Conservation (phyloP, 202 grass and related monocot species). For the Musa balbisiana region DNA sequence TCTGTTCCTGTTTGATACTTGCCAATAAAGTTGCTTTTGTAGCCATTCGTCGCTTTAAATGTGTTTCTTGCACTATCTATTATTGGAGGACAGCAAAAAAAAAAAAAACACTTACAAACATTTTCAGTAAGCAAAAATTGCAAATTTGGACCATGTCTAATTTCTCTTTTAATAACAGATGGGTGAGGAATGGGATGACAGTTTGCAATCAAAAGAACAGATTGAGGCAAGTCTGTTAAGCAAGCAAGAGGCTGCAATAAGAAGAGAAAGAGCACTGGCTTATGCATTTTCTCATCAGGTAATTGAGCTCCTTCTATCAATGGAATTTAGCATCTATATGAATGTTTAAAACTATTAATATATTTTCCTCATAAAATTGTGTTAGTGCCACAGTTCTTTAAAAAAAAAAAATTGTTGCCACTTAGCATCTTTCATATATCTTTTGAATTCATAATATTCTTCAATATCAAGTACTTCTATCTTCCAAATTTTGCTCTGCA, state of each 20-base stretch:
- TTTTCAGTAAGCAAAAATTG: background rate
- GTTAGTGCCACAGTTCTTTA: too few species aligned
- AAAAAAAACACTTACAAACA: background rate
- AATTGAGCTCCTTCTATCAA: background rate
- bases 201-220: constrained; percentile 82
- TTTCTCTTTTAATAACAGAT: constrained; percentile 44
- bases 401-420: background rate
- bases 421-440: background rate
- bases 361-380: too few species aligned
- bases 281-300: constrained; percentile 99
- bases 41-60: background rate
- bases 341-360: too few species aligned
- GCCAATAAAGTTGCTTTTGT: too few species aligned
- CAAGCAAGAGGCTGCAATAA: constrained; percentile 81
- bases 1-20: too few species aligned
- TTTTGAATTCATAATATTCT: background rate
- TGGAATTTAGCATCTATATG: background rate
- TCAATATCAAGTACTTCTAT: background rate
- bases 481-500: background rate
- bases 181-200: constrained; percentile 97
- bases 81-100: background rate
- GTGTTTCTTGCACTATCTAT: background rate
- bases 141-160: background rate
- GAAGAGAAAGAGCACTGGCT: constrained; percentile 89
- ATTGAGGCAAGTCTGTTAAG: constrained; percentile 81